Conservation (phyloP, 1,284 basidiomycete genomes). For the Ustilago bromivora region DNA sequence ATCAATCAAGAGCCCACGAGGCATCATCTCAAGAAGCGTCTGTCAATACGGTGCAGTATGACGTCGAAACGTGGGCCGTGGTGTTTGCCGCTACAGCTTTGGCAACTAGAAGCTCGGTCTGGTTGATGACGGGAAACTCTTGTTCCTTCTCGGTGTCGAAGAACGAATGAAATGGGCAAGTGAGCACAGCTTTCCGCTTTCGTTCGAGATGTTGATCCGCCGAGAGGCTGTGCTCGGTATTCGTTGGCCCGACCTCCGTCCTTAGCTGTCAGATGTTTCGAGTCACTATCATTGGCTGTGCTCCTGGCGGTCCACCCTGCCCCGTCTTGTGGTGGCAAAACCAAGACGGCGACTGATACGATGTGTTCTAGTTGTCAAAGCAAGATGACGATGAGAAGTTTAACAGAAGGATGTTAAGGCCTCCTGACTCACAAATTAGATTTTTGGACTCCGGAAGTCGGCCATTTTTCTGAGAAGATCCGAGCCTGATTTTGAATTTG, state of each 20-base stretch:
- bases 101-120: not conserved
- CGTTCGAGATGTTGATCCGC: not conserved
- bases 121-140: not conserved
- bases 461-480: not conserved
- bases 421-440: not conserved
- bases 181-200: conserved; percentile 1
- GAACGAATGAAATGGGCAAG: not conserved
- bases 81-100: not conserved
- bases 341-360: too few species aligned
- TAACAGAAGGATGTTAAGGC: not conserved
- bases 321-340: too few species aligned
- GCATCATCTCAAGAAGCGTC: not conserved
- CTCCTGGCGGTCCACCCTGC: too few species aligned
- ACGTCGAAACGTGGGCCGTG: too few species aligned
- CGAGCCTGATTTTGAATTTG: conserved; percentile 14
- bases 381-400: not conserved
- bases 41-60: too few species aligned
- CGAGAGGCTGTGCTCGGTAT: conserved; percentile 18
- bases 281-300: too few species aligned
- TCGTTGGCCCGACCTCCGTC: not conserved
- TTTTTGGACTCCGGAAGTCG: not conserved
- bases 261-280: not conserved
- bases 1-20: not conserved
- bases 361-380: not conserved
- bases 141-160: not conserved